Conservation (phyloP, 2,329 filamentous ascomycete genomes). For the Neonectria coccinea region DNA sequence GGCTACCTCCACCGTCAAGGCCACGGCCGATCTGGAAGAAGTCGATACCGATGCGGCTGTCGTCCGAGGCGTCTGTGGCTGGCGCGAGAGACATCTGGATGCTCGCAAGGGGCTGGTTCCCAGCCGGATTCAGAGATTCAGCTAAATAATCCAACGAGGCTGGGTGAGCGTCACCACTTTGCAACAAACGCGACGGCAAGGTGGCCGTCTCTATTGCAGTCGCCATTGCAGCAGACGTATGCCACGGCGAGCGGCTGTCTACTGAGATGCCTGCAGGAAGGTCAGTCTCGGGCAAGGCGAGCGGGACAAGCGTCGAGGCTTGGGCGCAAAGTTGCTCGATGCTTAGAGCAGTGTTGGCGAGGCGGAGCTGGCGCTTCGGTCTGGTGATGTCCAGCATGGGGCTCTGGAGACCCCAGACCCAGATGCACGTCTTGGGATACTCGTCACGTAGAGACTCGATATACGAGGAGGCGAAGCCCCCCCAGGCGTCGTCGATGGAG, state of each 20-base stretch:
- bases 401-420: conserved; percentile 87
- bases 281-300: conserved; percentile 70
- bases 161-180: conserved; percentile 52
- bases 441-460: conserved; percentile 87
- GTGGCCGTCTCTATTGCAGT: conserved; percentile 83
- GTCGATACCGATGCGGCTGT: conserved; percentile 48
- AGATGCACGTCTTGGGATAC: conserved; percentile 87
- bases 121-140: conserved; percentile 76
- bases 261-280: conserved; percentile 70
- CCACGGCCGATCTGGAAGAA: conserved; percentile 47
- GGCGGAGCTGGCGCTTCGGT: conserved; percentile 65
- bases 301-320: conserved; percentile 81
- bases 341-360: conserved; percentile 80
- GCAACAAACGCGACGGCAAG: conserved; percentile 77
- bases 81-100: conserved; percentile 73
- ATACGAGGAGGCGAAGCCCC: conserved; percentile 79
- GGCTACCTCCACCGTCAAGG: no score
- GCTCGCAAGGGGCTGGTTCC: conserved; percentile 83
- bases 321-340: conserved; percentile 76
- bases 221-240: conserved; percentile 80
- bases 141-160: conserved; percentile 72
- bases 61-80: conserved; percentile 45
- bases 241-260: conserved; percentile 78
- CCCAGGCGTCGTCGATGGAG: conserved; percentile 82
- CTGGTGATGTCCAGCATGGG: conserved; percentile 63